Evolutionary conservation across 768 basidiomycete species (phyloP).

Genomic region (Mycena amicta): DNA sequence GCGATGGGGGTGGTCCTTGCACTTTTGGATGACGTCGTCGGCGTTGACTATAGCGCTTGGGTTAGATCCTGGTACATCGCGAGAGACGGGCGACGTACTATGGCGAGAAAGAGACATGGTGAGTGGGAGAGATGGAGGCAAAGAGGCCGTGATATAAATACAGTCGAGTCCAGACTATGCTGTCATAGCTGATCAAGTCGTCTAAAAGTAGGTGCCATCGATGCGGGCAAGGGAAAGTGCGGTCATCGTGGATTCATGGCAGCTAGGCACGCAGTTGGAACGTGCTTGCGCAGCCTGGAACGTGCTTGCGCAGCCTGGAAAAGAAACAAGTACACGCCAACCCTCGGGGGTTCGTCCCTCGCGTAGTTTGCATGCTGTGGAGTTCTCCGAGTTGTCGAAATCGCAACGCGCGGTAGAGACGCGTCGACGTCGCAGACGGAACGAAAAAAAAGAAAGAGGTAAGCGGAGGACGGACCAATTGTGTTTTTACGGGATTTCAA

Average conservation of each 20-base stretch:
- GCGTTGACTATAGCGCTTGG: conserved; percentile 42
- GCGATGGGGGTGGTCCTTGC: conserved; percentile 41
- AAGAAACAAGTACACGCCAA: too few relatives aligned
- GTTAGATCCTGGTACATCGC: neutral
- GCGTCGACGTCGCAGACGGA: too few relatives aligned
- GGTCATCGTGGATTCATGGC: neutral
- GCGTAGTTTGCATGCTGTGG: too few relatives aligned
- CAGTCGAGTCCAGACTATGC: neutral
- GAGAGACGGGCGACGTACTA: conserved; percentile 30
- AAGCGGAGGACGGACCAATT: too few relatives aligned
- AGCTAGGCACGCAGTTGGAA: neutral
- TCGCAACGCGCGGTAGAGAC: too few relatives aligned
- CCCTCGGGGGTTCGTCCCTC: too few relatives aligned
- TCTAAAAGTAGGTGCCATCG: neutral
- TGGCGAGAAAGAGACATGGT: conserved; percentile 43
- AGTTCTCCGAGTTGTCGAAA: too few relatives aligned
- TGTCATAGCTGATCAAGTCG: neutral
- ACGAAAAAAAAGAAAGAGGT: too few relatives aligned
- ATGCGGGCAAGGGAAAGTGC: neutral
- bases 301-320: too few relatives aligned
- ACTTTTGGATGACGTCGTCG: conserved; percentile 47
- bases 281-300: too few relatives aligned
- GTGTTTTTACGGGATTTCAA: too few relatives aligned
- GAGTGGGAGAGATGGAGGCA: neutral
- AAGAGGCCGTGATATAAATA: neutral